These are phyloP conservation scores for Actinomortierella wolfii DNA, from an alignment of 371 early-diverging fungal species.

Conservation along the genomic window DNA sequence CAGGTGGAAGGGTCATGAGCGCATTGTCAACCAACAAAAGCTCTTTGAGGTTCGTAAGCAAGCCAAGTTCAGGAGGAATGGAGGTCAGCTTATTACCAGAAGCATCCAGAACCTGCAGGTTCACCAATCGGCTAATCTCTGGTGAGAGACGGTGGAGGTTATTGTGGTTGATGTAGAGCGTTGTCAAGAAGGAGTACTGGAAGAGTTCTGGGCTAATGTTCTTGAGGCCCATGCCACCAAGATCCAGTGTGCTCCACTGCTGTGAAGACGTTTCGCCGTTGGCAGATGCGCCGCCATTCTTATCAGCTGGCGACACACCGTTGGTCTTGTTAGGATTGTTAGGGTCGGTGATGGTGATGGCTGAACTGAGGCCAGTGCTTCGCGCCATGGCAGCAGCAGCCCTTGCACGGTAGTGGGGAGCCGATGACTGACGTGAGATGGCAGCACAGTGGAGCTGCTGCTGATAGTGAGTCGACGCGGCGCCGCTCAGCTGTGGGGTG, in stretches of 20 bases:
- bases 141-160: slow-evolving; percentile 78
- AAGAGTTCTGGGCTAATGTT: slow-evolving; percentile 78
- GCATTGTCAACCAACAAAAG: slow-evolving; percentile 94
- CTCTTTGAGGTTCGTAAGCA: slow-evolving; percentile 83
- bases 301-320: slow-evolving; percentile 46
- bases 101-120: slow-evolving; percentile 78
- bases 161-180: slow-evolving; percentile 95
- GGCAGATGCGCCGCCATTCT: slow-evolving; percentile 31
- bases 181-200: slow-evolving; percentile 83
- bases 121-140: slow-evolving; percentile 68
- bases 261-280: slow-evolving; percentile 24
- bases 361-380: slow-evolving; percentile 50
- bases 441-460: slow-evolving; percentile 75
- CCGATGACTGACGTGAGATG: slow-evolving; percentile 74
- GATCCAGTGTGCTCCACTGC: slow-evolving; percentile 84
- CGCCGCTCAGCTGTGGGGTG: slow-evolving; percentile 29
- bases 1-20: slow-evolving; percentile 86
- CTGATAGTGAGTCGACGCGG: slow-evolving; percentile 63
- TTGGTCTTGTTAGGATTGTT: slow-evolving; percentile 60
- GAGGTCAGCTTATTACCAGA: slow-evolving; percentile 89
- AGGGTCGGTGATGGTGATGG: slow-evolving; percentile 68
- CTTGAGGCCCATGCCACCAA: slow-evolving; percentile 92
- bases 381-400: slow-evolving; percentile 70
- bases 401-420: slow-evolving; percentile 90
- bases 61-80: slow-evolving; percentile 93